These are phyloP conservation scores for Xerocomellus amylosporus DNA, from an alignment of 768 basidiomycete species.

Conservation along the genomic window DNA sequence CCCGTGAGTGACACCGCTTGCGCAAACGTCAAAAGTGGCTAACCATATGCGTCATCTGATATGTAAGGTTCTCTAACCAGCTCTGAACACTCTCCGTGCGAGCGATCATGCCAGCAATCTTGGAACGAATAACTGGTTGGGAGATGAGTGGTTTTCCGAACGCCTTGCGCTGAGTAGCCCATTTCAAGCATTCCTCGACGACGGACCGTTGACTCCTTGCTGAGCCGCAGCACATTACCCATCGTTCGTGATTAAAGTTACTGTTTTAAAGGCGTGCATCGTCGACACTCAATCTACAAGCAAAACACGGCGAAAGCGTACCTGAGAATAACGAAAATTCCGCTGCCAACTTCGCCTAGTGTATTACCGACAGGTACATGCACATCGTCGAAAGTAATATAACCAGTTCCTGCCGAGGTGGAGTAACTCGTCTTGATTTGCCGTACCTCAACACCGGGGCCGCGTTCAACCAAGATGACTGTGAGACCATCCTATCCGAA, in stretches of 20 bases:
- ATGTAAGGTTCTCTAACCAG: conserved; percentile 87
- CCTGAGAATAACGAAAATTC: conserved; percentile 62
- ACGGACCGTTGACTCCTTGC: conserved; percentile 66
- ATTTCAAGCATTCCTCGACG: conserved; percentile 88
- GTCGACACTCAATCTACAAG: neutral
- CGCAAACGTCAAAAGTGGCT: conserved; percentile 1
- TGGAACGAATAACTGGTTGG: conserved; percentile 84
- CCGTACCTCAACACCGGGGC: conserved; percentile 62
- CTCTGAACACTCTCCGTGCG: conserved; percentile 76
- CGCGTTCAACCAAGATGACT: conserved; percentile 62
- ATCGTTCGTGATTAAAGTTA: conserved; percentile 95
- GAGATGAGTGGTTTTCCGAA: conserved; percentile 85
- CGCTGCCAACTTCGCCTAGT: conserved; percentile 60
- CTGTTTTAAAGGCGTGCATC: conserved; percentile 32
- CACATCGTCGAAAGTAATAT: conserved; percentile 80
- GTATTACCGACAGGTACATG: conserved; percentile 86
- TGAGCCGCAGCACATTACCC: conserved; percentile 82
- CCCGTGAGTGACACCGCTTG: neutral
- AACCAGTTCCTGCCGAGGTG: conserved; percentile 79
- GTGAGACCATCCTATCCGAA: conserved; percentile 52
- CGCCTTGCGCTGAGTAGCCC: conserved; percentile 85
- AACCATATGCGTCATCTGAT: conserved; percentile 85
- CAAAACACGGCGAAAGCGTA: conserved; percentile 6
- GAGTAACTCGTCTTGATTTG: conserved; percentile 86
- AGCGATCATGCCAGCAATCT: conserved; percentile 87